These are phyloP conservation scores for Lojkania enalia DNA, from an alignment of 2,329 filamentous ascomycete genomes.

Conservation along the genomic window DNA sequence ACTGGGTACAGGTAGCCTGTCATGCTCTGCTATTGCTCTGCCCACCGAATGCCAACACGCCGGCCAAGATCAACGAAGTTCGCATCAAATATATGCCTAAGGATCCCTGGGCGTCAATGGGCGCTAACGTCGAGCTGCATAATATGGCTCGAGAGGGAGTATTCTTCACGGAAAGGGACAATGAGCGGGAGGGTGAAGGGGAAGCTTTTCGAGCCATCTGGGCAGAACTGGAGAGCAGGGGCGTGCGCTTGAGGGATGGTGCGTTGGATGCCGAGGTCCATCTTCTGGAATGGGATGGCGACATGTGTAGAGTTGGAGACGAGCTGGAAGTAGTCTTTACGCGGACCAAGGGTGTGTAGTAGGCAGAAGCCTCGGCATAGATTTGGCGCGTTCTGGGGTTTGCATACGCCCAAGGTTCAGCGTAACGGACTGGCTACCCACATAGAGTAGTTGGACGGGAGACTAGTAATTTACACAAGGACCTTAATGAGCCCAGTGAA, in stretches of 20 bases:
- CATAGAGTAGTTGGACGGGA: no score
- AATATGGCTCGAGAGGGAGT: conserved; percentile 32
- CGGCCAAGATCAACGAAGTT: conserved; percentile 23
- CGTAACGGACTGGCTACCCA: no score
- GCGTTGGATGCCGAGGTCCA: conserved; percentile 20
- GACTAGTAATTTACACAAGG: no score
- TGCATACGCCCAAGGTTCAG: no score
- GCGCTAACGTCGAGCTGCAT: conserved; percentile 32
- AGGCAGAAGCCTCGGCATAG: no score
- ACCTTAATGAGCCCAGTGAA: no score
- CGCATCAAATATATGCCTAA: conserved; percentile 36
- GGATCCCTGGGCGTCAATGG: conserved; percentile 42
- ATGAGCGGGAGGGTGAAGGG: conserved; percentile 31
- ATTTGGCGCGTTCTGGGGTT: no score
- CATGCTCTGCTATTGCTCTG: conserved; percentile 35
- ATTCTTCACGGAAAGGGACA: conserved; percentile 27
- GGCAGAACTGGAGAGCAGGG: conserved; percentile 21
- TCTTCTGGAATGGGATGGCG: conserved; percentile 36
- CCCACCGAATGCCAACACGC: background rate
- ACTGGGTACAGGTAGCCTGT: conserved; percentile 36
- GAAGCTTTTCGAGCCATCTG: conserved; percentile 38
- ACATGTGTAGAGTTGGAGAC: conserved; percentile 37
- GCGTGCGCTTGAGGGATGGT: conserved; percentile 13
- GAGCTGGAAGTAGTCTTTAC: conserved; percentile 40
- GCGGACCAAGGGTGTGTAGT: no score